Base-by-base conservation (phyloP, 306 rosid genomes). In the Carpinus fangiana region DNA sequence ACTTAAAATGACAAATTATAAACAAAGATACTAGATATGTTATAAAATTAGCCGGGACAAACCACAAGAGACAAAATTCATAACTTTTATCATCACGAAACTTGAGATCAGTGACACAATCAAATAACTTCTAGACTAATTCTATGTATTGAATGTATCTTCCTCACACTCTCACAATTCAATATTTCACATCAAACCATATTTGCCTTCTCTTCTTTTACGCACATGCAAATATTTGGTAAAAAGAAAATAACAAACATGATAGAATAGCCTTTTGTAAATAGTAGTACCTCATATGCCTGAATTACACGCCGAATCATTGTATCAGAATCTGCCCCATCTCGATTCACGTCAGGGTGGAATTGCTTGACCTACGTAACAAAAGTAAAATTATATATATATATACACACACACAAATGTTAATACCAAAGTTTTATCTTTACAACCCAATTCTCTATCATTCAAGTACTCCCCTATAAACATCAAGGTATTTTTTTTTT, bases 231-330 rank as follows among this genome's bases (percentile, higher is more conserved):
- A 66, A 41, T 66, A n/a, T 66, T 45, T 53, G 34, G 5, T 12
- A 61, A 57, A 34, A 57, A 14, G 18, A 3, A 47, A 43, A 41
- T 41, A 41, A 41, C 45, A 41, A 41, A 8, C 20, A 73, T 12
- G 11, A 55, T 66, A 18, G 47, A 69, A 4, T 36, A 38, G 10
- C 21, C 43, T 36, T 45, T 4, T 13, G 21, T 31, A 14, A 4
- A 5, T 66, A 17, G 18, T 16, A 48, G 38, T 74, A 91, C 95
- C 93, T 88, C 92, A 70, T 94, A 94, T 12, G 98, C 98, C 65
- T 92, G 77, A 79, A 94, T 90, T 12, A 94, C 95, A 38, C 92
- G 90, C 72, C 98, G 96, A 84, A 94, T 94, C 90, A 92, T 88
- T 21, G 72, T 4, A 60, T 89, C 95, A 60, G 98, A 89, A 83